Evolutionary conservation across 371 early-diverging fungal genomes (phyloP), one percentile per base, ranked within the genome.

Genomic region (Mortierella sp.): DNA sequence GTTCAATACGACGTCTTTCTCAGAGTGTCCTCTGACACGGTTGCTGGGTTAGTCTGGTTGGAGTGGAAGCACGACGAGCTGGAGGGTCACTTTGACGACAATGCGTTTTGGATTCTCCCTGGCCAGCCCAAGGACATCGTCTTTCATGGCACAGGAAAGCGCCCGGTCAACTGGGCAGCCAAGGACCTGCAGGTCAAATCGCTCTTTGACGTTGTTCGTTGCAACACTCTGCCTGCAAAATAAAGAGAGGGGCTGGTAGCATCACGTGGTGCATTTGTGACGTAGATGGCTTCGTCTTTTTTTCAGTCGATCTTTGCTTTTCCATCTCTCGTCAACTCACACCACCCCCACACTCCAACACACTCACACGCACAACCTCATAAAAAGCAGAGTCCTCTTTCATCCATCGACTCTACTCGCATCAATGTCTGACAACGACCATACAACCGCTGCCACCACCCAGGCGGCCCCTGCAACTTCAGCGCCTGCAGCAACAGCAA

Each of bases 21-120:
- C 26, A 74, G 67, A 9, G n/a, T 85, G 5, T 51, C 16, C 1
- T 75, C 86, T 0, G 37, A 71, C 1, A 70, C 48, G 9, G 10
- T 78, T 31, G 81, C 76, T 9, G 86, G 86, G 6, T 51, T 75
- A 1, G 79, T 85, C 24, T 73, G 81, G 76, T 61, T 85, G 13
- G 78, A 76, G 44, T 85, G 86, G 86, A 34, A 43, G 16, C n/a
- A 26, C 16, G 40, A 71, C n/a, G 64, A 73, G 16, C 43, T 81
- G 1, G 73, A 71, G 21, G 86, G 86, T 1, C 69, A 81, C 34
- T 85, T 85, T 71, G 46, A 40, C 37, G 74, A 78, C 31, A 85
- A 85, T n/a, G 78, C 71, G 11, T 71, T 85, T 59, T 85, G 86
- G 81, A 46, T 85, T 9, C 69, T 81, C 1, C 78, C 78, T 6